Evolutionary conservation across 2,329 filamentous ascomycete species (phyloP).

Genomic region (Aspergillus quadrilineatus): DNA sequence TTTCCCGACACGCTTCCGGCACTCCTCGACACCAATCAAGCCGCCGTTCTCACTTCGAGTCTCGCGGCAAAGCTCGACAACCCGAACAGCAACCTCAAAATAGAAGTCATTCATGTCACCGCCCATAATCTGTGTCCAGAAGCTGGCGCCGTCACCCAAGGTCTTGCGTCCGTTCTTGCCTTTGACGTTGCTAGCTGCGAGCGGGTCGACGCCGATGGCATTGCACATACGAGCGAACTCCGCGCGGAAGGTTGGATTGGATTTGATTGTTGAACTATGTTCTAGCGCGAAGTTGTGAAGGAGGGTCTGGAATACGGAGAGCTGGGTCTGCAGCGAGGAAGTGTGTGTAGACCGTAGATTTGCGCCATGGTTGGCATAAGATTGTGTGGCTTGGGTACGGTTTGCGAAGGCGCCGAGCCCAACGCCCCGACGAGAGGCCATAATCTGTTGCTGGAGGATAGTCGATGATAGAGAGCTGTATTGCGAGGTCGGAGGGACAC

Average conservation of each 20-base stretch:
- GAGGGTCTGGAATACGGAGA: conserved; percentile 92
- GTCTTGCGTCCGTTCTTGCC: conserved; percentile 50
- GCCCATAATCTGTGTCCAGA: conserved; percentile 92
- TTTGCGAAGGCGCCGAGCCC: conserved; percentile 89
- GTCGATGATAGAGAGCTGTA: not conserved
- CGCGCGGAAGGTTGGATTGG: conserved; percentile 88
- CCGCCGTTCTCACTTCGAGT: conserved; percentile 91
- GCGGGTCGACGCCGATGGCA: conserved; percentile 91
- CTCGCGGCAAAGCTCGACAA: conserved; percentile 86
- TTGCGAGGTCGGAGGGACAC: not conserved
- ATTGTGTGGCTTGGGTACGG: conserved; percentile 77
- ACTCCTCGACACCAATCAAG: conserved; percentile 78
- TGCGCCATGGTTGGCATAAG: conserved; percentile 87
- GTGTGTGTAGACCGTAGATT: conserved; percentile 82
- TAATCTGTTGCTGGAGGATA: conserved; percentile 19
- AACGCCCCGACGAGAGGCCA: conserved; percentile 62
- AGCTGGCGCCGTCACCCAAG: conserved; percentile 57
- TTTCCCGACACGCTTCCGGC: conserved; percentile 71
- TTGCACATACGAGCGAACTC: conserved; percentile 99
- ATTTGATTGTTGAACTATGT: conserved; percentile 93
- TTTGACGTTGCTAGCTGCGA: conserved; percentile 65
- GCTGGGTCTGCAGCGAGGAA: conserved; percentile 83
- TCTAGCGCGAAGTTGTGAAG: conserved; percentile 94
- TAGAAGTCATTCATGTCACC: conserved; percentile 96
- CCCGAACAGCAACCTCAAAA: conserved; percentile 92